phyloP scores from a whole-genome alignment of 2,329 filamentous ascomycete species.

The Hymenoscyphus repandus region DNA sequence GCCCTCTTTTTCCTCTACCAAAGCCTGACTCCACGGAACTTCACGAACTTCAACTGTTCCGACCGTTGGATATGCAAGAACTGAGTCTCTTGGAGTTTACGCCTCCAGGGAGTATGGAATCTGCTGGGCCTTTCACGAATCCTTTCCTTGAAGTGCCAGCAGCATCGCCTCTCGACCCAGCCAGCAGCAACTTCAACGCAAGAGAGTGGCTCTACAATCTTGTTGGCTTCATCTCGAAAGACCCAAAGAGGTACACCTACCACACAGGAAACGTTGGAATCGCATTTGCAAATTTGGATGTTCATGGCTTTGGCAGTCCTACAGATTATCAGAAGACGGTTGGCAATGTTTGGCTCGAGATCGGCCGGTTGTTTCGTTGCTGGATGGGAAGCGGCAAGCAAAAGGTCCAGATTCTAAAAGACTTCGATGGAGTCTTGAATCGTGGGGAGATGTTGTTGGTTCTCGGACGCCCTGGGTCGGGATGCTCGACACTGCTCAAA shows the following conservation, averaged over 20 bases:
- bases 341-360: conserved; percentile 39
- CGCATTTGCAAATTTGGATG: conserved; percentile 20
- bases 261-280: conserved; percentile 16
- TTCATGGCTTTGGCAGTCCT: conserved; percentile 21
- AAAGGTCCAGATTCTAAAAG: conserved; percentile 45
- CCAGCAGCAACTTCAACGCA: conserved; percentile 45
- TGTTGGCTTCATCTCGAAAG: conserved; percentile 31
- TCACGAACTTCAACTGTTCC: conserved; percentile 1
- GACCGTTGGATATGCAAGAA: neutral
- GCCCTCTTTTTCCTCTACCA: neutral
- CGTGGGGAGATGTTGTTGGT: conserved; percentile 62
- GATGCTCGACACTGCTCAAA: conserved; percentile 60
- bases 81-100: neutral
- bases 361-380: conserved; percentile 38
- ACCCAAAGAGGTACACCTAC: conserved; percentile 35
- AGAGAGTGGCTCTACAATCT: conserved; percentile 41
- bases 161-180: conserved; percentile 40
- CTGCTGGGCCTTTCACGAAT: conserved; percentile 6
- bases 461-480: conserved; percentile 25
- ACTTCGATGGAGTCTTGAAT: conserved; percentile 57
- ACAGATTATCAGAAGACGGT: conserved; percentile 28
- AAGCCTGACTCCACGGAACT: neutral
- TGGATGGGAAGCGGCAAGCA: conserved; percentile 49
- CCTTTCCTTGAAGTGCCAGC: conserved; percentile 11
- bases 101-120: neutral